Base-by-base conservation (phyloP, 169 alveolate species). In the Plasmodium reichenowi region DNA sequence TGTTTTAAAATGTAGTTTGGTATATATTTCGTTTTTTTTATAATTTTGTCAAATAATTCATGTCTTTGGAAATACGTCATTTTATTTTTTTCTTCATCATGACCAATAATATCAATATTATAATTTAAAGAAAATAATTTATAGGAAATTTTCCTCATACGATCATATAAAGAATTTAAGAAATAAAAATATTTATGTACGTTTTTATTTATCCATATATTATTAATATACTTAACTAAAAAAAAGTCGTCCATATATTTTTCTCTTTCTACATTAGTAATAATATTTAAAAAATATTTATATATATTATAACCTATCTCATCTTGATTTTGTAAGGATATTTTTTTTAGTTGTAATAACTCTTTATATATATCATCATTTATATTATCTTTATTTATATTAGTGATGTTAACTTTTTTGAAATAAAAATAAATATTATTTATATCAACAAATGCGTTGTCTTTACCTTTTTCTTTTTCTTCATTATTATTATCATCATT, bases 121-220 rank as follows among this genome's bases (percentile, higher is more conserved):
- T 72, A 86, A 59, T 86, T 86, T 26, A 86, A 10, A 29, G 71
- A 52, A 26, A 86, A 32, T 64, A 86, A 86, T 54, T 86, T 86
- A 24, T 86, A 72, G 8, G 92, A 56, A 4, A 86, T 86, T 72
- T 86, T 86, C 60, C 71, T 86, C 92, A 86, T 86, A 59, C 76
- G 60, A 72, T 86, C 62, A 86, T 47, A 86, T 58, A 86, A 74
- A 12, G 88, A 86, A 86, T 86, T 86, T 72, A 86, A 72, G 45
- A 86, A 86, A 86, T 86, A 86, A 47, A 86, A 86, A 86, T 86
- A 86, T 72, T 86, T 86, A 52, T 86, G 92, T 13, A 86, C 71
- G 72, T 86, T 86, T 60, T 72, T 86, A n/a, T 43, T 72, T 26
- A 48, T 13, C 92, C 92, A 86, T 38, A 86, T 58, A 59, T 86